A percentile compares a stretch with the other conserved stretches of the same genome.
phyloP scores from a whole-genome alignment of 2,329 filamentous ascomycete genomes.

The Arthrobotrys megalospora region DNA sequence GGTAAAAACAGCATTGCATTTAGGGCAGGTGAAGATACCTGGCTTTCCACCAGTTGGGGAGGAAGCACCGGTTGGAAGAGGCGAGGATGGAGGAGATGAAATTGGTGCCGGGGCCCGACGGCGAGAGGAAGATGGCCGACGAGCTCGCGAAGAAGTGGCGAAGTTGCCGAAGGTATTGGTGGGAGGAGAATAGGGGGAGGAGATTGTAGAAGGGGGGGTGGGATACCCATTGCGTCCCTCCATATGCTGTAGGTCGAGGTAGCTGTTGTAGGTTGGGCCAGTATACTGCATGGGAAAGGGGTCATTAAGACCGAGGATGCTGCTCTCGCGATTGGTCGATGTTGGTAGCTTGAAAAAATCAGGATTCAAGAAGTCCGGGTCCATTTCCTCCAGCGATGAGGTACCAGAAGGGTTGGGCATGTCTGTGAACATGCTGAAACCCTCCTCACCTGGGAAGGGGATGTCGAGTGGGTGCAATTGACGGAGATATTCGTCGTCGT shows the following conservation, averaged over 20 bases:
- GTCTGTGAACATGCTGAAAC: slow-evolving; percentile 52
- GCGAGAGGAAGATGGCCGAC: slow-evolving; percentile 20
- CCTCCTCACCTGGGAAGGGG: slow-evolving; percentile 54
- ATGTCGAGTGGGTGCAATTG: slow-evolving; percentile 46
- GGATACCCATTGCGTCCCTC: slow-evolving; percentile 40
- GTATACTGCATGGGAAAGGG: slow-evolving; percentile 36
- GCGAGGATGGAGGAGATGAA: slow-evolving; percentile 47
- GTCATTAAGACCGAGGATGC: slow-evolving; percentile 31
- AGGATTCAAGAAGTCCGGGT: slow-evolving; percentile 45
- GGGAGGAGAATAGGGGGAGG: slow-evolving; percentile 52
- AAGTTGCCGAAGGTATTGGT: slow-evolving; percentile 38
- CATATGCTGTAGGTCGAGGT: slow-evolving; percentile 21
- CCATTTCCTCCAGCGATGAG: slow-evolving; percentile 44
- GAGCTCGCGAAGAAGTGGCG: slow-evolving; percentile 9
- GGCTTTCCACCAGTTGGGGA: slow-evolving; percentile 56
- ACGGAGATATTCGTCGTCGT: slow-evolving; percentile 44
- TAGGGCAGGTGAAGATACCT: slow-evolving; percentile 54
- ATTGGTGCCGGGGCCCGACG: slow-evolving; percentile 17
- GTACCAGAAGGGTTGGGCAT: slow-evolving; percentile 32
- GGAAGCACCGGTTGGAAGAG: slow-evolving; percentile 43
- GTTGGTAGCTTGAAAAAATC: slow-evolving; percentile 52
- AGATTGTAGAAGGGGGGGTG: slow-evolving; percentile 53
- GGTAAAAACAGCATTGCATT: slow-evolving; percentile 53
- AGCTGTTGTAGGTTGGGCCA: slow-evolving; percentile 22
- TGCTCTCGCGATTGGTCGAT: slow-evolving; percentile 44